A percentile compares a stretch with the other conserved stretches of the same genome.
phyloP scores from a whole-genome alignment of 108 stramenopile genomes.

The Nitzschia inconspicua region DNA sequence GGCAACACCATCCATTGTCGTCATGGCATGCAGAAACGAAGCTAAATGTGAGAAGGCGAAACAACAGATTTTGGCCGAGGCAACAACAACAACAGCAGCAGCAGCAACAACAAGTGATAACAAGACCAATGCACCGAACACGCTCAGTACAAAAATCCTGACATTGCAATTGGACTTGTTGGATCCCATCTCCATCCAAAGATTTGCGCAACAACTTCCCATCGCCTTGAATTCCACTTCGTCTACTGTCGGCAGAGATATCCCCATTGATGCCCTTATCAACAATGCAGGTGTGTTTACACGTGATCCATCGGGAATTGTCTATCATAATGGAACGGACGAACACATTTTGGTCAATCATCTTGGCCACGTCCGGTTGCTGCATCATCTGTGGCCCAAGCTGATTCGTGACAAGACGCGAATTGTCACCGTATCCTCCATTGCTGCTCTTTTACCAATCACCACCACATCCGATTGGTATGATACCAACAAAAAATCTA shows the following conservation, averaged over 20 bases:
- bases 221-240: too few relatives aligned
- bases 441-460: slow-evolving; percentile 1
- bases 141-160: too few relatives aligned
- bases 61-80: background rate
- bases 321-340: slow-evolving; percentile 1
- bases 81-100: background rate
- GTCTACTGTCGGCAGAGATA: background rate
- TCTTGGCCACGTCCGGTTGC: slow-evolving; percentile 20
- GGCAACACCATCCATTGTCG: too few relatives aligned
- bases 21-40: slow-evolving; percentile 5
- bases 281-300: slow-evolving; percentile 15
- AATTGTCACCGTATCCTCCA: slow-evolving; percentile 16
- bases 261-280: slow-evolving; percentile 7
- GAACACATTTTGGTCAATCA: slow-evolving; percentile 16
- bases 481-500: background rate
- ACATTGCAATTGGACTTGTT: background rate
- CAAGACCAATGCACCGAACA: too few relatives aligned
- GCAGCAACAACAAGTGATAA: too few relatives aligned
- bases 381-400: slow-evolving; percentile 7
- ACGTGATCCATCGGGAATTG: background rate
- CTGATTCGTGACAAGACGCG: background rate
- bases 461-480: background rate
- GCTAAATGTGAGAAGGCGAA: slow-evolving; percentile 1
- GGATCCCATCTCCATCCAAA: too few relatives aligned
- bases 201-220: too few relatives aligned